Base-by-base conservation (phyloP, 768 basidiomycete species). In the Ramaria sp. region DNA sequence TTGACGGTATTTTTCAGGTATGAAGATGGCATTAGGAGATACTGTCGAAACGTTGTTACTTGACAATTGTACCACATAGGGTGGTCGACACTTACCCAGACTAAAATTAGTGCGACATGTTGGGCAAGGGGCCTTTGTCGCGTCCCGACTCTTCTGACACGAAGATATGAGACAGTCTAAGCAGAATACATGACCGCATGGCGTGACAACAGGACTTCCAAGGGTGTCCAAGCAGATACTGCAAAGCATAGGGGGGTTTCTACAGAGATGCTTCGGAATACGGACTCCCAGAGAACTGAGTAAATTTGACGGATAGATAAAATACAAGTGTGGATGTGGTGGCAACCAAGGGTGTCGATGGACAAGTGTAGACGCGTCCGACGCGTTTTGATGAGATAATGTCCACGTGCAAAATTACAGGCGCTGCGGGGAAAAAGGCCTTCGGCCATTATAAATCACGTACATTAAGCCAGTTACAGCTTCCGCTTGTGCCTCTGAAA, bases 1-100 rank as follows among this genome's bases (percentile, higher is more conserved):
- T 41, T 69, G 67, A 63, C 78, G 78, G 61, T 78, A 77, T 64
- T 76, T 77, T 59, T 71, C 67, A 5, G 78, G 77, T 19, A 82
- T 69, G 53, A 72, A 75, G 4, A 71, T 69, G 19, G 74, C 65
- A 69, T 79, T 65, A 12, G 62, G 65, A n/a, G 51, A 59, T 17
- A 64, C 68, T 69, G 52, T 45, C 39, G 19, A 52, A 19, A 19
- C 30, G 19, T 15, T 20, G 22, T 47, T 30, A 27, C n/a, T 2
- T 47, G 27, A 12, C 20, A 17, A 12, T 3, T 30, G 1, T 12
- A 20, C 20, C 12, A 30, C 20, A 12, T 17, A 11, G 12, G 22
- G 11, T 15, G 12, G 19, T 13, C n/a, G 10, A 12, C 38, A 64
- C 66, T 17, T 46, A 67, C 68, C 65, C 33, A 67, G 64, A 52